Conservation (phyloP, 495 filamentous ascomycete species). For the Aspergillus diversus region DNA sequence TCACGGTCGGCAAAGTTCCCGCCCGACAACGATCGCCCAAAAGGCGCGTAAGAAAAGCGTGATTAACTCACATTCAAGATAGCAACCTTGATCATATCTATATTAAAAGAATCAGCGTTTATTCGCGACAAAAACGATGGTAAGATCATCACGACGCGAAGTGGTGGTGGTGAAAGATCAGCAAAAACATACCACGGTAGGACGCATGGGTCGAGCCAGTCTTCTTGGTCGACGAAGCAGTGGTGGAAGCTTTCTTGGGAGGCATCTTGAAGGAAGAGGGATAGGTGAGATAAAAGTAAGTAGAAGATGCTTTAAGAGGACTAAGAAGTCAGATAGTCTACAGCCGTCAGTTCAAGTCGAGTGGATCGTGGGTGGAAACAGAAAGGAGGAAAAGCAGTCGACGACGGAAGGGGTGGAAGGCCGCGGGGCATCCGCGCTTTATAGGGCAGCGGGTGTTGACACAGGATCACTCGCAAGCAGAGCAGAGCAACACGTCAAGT, state of each 20-base stretch:
- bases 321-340: constrained; percentile 24
- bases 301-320: constrained; percentile 22
- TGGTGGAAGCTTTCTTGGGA: constrained; percentile 54
- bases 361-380: constrained; percentile 26
- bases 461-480: constrained; percentile 44
- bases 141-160: constrained; percentile 45
- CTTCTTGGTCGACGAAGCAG: constrained; percentile 27
- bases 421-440: constrained; percentile 57
- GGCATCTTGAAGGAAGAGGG: constrained; percentile 44
- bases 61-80: constrained; percentile 66
- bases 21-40: constrained; percentile 43
- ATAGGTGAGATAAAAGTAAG: constrained; percentile 21
- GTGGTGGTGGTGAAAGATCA: constrained; percentile 44
- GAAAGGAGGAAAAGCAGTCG: constrained; percentile 33
- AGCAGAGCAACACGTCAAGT: constrained; percentile 27
- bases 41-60: constrained; percentile 32
- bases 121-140: constrained; percentile 46
- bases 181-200: constrained; percentile 62
- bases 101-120: constrained; percentile 52
- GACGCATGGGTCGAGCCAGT: constrained; percentile 55
- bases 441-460: constrained; percentile 53
- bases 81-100: constrained; percentile 72
- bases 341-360: constrained; percentile 11
- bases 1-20: constrained; percentile 44
- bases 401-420: constrained; percentile 44